These are phyloP conservation scores for Prunus campanulata DNA, from an alignment of 306 rosid genomes.

Conservation along the genomic window DNA sequence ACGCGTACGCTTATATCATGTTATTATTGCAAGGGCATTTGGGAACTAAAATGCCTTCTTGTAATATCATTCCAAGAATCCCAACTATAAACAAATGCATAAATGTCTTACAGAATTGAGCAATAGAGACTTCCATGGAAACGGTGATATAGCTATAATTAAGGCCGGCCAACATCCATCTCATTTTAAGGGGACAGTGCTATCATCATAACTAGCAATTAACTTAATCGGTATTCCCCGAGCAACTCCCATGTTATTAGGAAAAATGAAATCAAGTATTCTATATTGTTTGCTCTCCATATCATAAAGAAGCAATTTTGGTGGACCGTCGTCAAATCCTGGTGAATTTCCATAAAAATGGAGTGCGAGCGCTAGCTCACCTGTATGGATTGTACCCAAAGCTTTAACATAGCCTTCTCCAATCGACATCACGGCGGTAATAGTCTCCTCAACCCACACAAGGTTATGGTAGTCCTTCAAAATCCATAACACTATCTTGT, in stretches of 20 bases:
- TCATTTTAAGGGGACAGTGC: neutral
- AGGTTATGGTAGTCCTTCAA: neutral
- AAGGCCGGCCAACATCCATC: no score
- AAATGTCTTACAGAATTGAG: no score
- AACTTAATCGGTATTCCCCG: neutral
- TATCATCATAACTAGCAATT: neutral
- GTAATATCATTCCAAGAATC: no score
- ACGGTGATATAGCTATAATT: no score
- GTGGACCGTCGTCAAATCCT: neutral
- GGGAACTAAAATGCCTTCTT: no score
- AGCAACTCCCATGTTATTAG: neutral
- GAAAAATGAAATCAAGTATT: neutral
- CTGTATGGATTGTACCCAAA: neutral
- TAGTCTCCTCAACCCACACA: neutral
- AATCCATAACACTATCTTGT: neutral
- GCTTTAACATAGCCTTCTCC: neutral
- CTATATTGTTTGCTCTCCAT: neutral
- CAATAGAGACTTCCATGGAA: no score
- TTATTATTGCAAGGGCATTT: no score
- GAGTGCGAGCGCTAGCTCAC: neutral
- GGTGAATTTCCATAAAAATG: neutral
- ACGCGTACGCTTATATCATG: no score
- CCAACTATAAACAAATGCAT: no score
- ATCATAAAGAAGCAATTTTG: neutral
- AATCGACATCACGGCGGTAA: neutral